Conservation (phyloP, 441 rosid genomes). For the Arabidopsis lyrata region DNA sequence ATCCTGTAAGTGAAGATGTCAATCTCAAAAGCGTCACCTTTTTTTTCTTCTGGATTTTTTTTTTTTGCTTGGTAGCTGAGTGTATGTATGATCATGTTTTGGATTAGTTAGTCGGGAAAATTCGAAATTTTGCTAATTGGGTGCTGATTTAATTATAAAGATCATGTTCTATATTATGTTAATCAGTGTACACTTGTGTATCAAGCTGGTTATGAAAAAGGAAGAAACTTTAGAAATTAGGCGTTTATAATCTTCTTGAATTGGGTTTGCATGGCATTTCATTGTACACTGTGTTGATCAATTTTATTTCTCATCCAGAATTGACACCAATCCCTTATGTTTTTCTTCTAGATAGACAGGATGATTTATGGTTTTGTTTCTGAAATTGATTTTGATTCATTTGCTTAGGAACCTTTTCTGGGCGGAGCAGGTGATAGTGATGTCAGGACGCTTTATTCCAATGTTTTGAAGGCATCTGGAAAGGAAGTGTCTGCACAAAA, state of each 20-base stretch:
- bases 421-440: conserved; percentile 51
- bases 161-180: background rate
- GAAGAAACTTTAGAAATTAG: background rate
- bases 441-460: conserved; percentile 56
- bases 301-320: background rate
- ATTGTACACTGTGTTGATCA: background rate
- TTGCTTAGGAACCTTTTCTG: conserved; percentile 50
- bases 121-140: background rate
- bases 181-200: conserved; percentile 22
- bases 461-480: conserved; percentile 60
- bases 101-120: background rate
- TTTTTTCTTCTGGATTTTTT: background rate
- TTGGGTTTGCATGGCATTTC: conserved; percentile 6
- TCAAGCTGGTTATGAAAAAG: conserved; percentile 11
- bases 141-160: background rate
- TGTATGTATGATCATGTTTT: conserved; percentile 10
- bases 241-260: background rate
- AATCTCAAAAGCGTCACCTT: conserved; percentile 1
- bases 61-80: conserved; percentile 31
- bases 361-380: background rate
- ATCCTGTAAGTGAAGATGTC: conserved; percentile 55
- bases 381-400: conserved; percentile 26
- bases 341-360: background rate
- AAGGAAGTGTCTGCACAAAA: conserved; percentile 43
- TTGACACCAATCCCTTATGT: background rate